Evolutionary conservation across 257 asterid species (phyloP), one percentile per base, ranked within the genome.

Genomic region (Thymus mandschuricus): DNA sequence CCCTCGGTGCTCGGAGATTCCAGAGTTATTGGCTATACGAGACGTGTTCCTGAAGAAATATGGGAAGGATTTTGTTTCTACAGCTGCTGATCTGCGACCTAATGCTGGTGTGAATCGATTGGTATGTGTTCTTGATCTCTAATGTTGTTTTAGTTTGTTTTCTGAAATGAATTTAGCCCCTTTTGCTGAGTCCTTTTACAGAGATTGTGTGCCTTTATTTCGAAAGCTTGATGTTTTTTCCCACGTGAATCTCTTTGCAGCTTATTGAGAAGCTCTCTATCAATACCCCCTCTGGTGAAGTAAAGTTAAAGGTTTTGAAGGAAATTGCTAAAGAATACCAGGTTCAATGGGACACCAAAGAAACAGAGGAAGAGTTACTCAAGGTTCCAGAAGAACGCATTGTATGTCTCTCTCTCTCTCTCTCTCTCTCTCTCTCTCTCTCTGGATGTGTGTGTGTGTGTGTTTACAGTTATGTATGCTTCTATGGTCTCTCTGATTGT

Each of bases 191-290:
- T 41, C 51, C 45, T 44, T 8, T 51, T 69, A 30, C 45, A 41
- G 3, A 40, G 51, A 13, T 15, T 51, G 28, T 29, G 15, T n/a
- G 41, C 41, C 6, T 5, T 38, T 38, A 38, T 38, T 38, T 38
- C 4, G 41, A 38, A 38, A 38, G 41, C 6, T 38, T 0, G 41
- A 5, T 5, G 1, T 38, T 38, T 38, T 3, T 38, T 38, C 41
- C 6, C 0, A 34, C 38, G 2, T 3, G 38, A 34, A 34, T 34
- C 38, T 65, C 67, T 58, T 78, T 64, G 75, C 91, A 93, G 98
- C 96, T 94, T 69, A 94, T 94, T 73, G 98, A 94, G 62, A 94
- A 94, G 89, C 97, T 94, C 63, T 94, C 99, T 68, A 94, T 89
- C 38, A 89, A 83, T 77, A 86, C 96, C 59, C 99, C 99, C 30